Evolutionary conservation across 2,329 filamentous ascomycete genomes (phyloP).

Genomic region (Colletotrichum noveboracense): DNA sequence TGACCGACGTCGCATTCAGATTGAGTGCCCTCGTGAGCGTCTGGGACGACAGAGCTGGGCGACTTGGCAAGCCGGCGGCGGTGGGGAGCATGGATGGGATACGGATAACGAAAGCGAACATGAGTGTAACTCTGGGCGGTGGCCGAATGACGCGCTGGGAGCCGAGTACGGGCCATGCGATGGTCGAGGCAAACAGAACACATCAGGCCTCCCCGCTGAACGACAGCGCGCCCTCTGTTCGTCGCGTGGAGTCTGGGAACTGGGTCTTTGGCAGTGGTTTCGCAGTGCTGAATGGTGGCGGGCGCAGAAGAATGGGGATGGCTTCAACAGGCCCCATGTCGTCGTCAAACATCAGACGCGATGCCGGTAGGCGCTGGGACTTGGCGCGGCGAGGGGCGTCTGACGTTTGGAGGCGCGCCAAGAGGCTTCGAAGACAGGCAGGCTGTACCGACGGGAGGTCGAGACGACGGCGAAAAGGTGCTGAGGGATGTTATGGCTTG

Average conservation of each 20-base stretch:
- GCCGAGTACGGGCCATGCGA: not conserved
- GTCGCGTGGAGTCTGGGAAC: not conserved
- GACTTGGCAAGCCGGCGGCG: constrained; percentile 2
- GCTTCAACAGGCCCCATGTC: not conserved
- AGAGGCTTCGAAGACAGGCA: constrained; percentile 1
- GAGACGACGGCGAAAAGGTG: not conserved
- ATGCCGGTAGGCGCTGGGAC: not conserved
- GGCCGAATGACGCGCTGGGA: not conserved
- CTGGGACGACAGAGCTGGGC: constrained; percentile 4
- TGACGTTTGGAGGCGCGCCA: constrained; percentile 6
- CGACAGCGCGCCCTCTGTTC: not conserved
- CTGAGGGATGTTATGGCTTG: not conserved
- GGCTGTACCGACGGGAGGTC: constrained; percentile 7
- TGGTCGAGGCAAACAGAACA: not conserved
- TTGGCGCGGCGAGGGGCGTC: constrained; percentile 7
- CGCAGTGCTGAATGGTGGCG: not conserved
- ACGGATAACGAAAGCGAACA: not conserved
- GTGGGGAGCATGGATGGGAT: not conserved
- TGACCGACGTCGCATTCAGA: constrained; percentile 3
- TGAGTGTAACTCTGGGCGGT: not conserved
- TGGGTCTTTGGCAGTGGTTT: not conserved
- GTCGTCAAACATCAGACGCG: constrained; percentile 3
- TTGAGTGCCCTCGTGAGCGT: not conserved
- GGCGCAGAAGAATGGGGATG: not conserved
- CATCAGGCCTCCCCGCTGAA: not conserved